A percentile compares a stretch with the other conserved stretches of the same genome.
phyloP scores from a whole-genome alignment of 169 alveolate genomes.

The Plasmodium billcollinsi region DNA sequence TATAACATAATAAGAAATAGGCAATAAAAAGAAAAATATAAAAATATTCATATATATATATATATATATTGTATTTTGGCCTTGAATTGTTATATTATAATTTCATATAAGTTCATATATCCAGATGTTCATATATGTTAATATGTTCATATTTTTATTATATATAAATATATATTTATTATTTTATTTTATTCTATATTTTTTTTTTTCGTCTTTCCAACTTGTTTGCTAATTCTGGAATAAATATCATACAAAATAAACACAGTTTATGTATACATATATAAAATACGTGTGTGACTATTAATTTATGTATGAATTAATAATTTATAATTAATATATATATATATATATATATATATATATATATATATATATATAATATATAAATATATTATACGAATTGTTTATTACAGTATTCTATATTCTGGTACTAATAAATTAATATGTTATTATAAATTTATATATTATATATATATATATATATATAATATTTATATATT shows the following conservation, averaged over 20 bases:
- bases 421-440: too few species aligned
- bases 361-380: too few species aligned
- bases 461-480: too few species aligned
- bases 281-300: background rate
- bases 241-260: too few species aligned
- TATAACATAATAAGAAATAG: background rate
- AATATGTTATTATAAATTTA: too few species aligned
- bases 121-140: background rate
- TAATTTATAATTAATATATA: background rate
- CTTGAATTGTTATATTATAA: background rate
- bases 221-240: too few species aligned
- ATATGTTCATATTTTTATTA: slow-evolving; percentile 1
- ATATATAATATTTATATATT: too few species aligned
- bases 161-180: background rate
- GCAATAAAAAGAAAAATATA: background rate
- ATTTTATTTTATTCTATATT: too few species aligned
- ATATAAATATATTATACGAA: too few species aligned
- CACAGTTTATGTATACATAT: background rate
- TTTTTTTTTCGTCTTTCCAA: too few species aligned
- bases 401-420: too few species aligned
- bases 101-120: background rate
- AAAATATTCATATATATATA: background rate
- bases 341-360: too few species aligned
- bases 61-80: background rate
- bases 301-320: slow-evolving; percentile 7